Conservation (phyloP, 2,329 filamentous ascomycete genomes). For the Fusarium pseudoanthophilum region DNA sequence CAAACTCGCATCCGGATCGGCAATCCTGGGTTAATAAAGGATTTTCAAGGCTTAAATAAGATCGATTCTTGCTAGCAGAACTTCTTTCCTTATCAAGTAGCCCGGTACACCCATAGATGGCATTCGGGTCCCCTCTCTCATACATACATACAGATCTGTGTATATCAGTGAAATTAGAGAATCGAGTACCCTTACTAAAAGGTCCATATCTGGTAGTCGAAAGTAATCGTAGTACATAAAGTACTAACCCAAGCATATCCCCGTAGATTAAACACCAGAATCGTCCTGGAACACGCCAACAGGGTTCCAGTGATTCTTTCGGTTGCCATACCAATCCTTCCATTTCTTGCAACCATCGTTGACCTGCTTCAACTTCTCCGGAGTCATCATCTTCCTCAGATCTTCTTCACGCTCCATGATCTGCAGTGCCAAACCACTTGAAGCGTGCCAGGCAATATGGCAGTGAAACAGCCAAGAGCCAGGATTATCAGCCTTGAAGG, state of each 20-base stretch:
- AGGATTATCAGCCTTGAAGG: slow-evolving; percentile 20
- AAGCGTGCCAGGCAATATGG: slow-evolving; percentile 28
- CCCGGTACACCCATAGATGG: neutral
- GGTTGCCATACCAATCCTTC: slow-evolving; percentile 19
- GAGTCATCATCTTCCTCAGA: slow-evolving; percentile 10
- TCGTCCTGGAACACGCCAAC: slow-evolving; percentile 2
- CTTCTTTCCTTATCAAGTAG: neutral
- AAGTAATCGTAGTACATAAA: neutral
- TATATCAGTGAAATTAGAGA: neutral
- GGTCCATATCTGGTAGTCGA: neutral
- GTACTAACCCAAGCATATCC: no score
- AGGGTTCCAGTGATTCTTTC: slow-evolving; percentile 3
- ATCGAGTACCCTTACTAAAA: no score
- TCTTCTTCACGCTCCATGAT: slow-evolving; percentile 24
- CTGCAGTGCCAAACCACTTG: slow-evolving; percentile 19
- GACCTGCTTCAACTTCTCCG: slow-evolving; percentile 5
- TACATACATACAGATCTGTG: neutral
- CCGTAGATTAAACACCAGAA: neutral
- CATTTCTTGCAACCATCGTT: slow-evolving; percentile 16
- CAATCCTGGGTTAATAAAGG: neutral
- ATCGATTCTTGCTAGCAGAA: neutral
- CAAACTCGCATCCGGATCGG: no score
- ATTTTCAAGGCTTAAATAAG: neutral
- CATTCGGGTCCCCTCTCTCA: neutral
- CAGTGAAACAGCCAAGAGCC: slow-evolving; percentile 28